These are phyloP conservation scores for Clausena lansium DNA, from an alignment of 345 rosid species.

Conservation along the genomic window DNA sequence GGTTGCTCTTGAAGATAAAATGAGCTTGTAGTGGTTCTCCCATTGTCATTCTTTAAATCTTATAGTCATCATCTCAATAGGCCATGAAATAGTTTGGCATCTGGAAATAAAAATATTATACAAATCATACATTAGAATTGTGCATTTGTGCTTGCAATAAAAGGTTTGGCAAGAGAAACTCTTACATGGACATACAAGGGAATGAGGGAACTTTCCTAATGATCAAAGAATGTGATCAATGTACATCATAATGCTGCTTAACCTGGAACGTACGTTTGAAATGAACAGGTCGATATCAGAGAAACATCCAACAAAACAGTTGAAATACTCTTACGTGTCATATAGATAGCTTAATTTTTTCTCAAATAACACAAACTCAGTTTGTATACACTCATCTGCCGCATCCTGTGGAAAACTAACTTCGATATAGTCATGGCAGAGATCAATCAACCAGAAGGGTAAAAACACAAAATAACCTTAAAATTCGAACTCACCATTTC, in stretches of 20 bases:
- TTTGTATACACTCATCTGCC: slow-evolving; percentile 65
- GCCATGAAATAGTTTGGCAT: slow-evolving; percentile 54
- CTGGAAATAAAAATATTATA: slow-evolving; percentile 36
- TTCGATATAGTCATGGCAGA: background rate
- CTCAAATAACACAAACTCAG: slow-evolving; percentile 73
- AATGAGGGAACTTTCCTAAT: background rate
- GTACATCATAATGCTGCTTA: background rate
- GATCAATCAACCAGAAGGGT: background rate
- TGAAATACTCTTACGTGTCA: slow-evolving; percentile 47
- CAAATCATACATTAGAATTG: background rate
- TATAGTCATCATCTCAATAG: slow-evolving; percentile 72
- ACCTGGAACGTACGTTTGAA: slow-evolving; percentile 65
- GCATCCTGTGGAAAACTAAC: slow-evolving; percentile 54
- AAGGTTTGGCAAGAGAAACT: background rate
- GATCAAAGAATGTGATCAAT: background rate
- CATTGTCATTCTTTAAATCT: slow-evolving; percentile 64
- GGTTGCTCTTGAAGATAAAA: slow-evolving; percentile 52
- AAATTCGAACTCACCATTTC: slow-evolving; percentile 48
- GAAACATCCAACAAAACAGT: slow-evolving; percentile 43
- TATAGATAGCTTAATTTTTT: slow-evolving; percentile 44
- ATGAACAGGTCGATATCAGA: slow-evolving; percentile 82
- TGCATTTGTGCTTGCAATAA: background rate
- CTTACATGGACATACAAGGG: background rate
- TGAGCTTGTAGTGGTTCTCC: slow-evolving; percentile 65
- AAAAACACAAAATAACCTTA: background rate